Evolutionary conservation across 495 filamentous ascomycete species (phyloP).

Genomic region (Bacidia gigantensis): DNA sequence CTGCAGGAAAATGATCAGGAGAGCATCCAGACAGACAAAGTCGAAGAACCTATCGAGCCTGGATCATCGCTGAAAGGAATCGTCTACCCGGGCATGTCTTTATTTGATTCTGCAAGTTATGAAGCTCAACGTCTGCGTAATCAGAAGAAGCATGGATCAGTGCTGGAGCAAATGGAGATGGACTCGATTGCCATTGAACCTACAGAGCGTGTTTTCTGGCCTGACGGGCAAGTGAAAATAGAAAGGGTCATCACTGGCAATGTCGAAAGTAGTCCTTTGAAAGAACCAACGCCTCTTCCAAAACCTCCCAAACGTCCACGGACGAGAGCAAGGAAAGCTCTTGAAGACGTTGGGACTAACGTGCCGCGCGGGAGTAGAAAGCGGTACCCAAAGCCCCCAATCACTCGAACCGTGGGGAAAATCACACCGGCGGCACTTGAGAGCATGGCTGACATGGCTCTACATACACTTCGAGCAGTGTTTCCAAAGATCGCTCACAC

Average conservation of each 20-base stretch:
- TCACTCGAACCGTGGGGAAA: constrained; percentile 3
- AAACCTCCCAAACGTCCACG: constrained; percentile 20
- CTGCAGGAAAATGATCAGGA: background rate
- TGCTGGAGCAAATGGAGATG: constrained; percentile 54
- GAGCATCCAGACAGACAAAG: background rate
- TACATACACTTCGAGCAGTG: background rate
- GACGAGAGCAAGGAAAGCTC: constrained; percentile 9
- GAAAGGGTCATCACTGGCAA: constrained; percentile 43
- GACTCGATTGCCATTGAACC: constrained; percentile 57
- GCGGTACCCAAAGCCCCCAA: constrained; percentile 4
- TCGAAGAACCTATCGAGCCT: constrained; percentile 19
- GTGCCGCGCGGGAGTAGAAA: background rate
- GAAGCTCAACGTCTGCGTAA: constrained; percentile 70
- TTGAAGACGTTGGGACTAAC: constrained; percentile 9
- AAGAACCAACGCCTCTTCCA: constrained; percentile 33
- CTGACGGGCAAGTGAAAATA: constrained; percentile 39
- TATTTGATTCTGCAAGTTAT: constrained; percentile 73
- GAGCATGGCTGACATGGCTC: background rate
- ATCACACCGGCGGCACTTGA: constrained; percentile 5
- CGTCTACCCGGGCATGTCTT: constrained; percentile 69
- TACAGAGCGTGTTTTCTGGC: constrained; percentile 52
- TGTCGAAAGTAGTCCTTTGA: constrained; percentile 36
- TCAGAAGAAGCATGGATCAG: constrained; percentile 66
- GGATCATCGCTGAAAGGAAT: constrained; percentile 55
- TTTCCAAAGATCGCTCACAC: constrained; percentile 3